phyloP scores from a whole-genome alignment of 139 green algal genomes.

The Volvox reticuliferus region DNA sequence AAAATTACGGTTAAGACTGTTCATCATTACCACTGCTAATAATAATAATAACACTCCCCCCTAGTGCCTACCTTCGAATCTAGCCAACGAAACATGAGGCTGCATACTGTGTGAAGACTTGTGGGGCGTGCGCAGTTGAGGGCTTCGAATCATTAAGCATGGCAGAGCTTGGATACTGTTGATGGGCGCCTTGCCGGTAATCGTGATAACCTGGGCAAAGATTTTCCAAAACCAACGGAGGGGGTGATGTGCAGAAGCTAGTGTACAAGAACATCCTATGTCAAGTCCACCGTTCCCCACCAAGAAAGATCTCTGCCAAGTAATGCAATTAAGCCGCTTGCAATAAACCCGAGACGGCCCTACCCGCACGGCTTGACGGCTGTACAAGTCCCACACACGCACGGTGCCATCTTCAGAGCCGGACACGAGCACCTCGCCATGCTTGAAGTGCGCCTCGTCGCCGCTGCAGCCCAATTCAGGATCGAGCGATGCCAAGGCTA shows the following conservation, averaged over 20 bases:
- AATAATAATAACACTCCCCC: background rate
- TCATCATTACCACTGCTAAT: background rate
- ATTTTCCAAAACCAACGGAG: background rate
- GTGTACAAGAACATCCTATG: background rate
- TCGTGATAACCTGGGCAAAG: conserved; percentile 51
- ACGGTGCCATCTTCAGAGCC: conserved; percentile 79
- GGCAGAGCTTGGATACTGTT: conserved; percentile 69
- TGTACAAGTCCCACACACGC: conserved; percentile 84
- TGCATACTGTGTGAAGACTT: conserved; percentile 68
- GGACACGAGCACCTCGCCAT: conserved; percentile 65
- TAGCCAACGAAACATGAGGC: conserved; percentile 76
- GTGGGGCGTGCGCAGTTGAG: background rate
- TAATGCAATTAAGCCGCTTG: background rate
- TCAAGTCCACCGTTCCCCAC: background rate
- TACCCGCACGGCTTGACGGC: conserved; percentile 73
- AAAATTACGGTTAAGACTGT: background rate
- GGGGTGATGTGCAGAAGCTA: background rate
- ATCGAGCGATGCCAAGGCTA: conserved; percentile 59
- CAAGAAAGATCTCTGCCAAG: background rate
- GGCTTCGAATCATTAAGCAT: conserved; percentile 51
- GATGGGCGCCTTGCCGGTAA: conserved; percentile 71
- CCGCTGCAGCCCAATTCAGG: conserved; percentile 20
- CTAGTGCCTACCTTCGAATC: conserved; percentile 62
- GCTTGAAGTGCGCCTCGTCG: background rate
- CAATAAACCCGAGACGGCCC: background rate